Evolutionary conservation across 768 basidiomycete species (phyloP).

Genomic region (Tricholoma sp.): DNA sequence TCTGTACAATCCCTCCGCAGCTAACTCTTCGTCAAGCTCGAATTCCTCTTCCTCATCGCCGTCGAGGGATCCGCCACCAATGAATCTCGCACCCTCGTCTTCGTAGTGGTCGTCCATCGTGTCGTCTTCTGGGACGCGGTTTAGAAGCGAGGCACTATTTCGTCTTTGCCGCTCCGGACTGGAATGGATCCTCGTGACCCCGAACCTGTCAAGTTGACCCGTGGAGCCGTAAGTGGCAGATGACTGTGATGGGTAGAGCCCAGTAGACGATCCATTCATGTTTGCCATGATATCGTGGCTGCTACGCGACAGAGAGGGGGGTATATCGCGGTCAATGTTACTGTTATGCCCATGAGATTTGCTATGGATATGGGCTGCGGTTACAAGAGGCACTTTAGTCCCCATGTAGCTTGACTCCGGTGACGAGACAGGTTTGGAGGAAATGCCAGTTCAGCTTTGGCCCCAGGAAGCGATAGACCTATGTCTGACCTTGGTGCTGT

Average conservation of each 20-base stretch:
- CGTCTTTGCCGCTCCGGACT: conserved; percentile 31
- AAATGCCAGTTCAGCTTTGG: not conserved
- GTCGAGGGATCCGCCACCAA: conserved; percentile 17
- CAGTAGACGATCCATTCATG: not conserved
- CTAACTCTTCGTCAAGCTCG: conserved; percentile 38
- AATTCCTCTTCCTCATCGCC: conserved; percentile 24
- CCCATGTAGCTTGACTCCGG: not conserved
- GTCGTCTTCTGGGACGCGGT: conserved; percentile 35
- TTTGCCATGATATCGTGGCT: not conserved
- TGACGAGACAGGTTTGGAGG: not conserved
- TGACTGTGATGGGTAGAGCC: not conserved
- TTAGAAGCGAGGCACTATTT: conserved; percentile 18
- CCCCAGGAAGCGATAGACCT: not conserved
- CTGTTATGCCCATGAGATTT: not conserved
- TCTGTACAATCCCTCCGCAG: conserved; percentile 43
- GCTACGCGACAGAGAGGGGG: not conserved
- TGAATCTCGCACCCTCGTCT: conserved; percentile 4
- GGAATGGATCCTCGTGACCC: not conserved
- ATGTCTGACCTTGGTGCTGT: not conserved
- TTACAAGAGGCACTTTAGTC: not conserved
- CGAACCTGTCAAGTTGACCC: not conserved
- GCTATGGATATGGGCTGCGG: not conserved
- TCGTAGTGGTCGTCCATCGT: conserved; percentile 14
- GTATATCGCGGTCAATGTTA: too few relatives aligned
- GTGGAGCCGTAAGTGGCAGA: not conserved